A percentile compares a stretch with the other conserved stretches of the same genome.
Conservation (phyloP, 768 basidiomycete genomes). For the Suillus weaverae region DNA sequence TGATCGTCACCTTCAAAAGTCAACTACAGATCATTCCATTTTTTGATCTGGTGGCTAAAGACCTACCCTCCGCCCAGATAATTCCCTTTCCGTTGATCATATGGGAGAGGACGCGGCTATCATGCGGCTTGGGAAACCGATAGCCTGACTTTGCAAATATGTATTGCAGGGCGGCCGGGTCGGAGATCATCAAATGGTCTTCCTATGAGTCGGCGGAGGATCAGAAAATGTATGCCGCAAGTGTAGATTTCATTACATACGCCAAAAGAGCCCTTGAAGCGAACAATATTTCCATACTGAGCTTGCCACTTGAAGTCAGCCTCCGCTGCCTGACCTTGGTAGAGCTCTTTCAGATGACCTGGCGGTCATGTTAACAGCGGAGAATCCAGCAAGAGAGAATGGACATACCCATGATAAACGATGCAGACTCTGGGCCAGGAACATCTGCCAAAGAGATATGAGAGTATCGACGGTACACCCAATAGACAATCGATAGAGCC, state of each 20-base stretch:
- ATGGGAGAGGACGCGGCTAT: slow-evolving; percentile 20
- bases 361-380: slow-evolving; percentile 22
- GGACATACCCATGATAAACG: slow-evolving; percentile 20
- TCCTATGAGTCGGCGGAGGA: slow-evolving; percentile 29
- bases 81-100: slow-evolving; percentile 35
- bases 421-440: slow-evolving; percentile 22
- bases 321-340: slow-evolving; percentile 26
- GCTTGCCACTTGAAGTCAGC: slow-evolving; percentile 32
- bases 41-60: slow-evolving; percentile 14
- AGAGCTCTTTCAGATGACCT: slow-evolving; percentile 33
- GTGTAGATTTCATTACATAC: slow-evolving; percentile 13
- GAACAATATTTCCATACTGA: slow-evolving; percentile 29
- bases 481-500: slow-evolving; percentile 12
- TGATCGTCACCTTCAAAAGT: slow-evolving; percentile 40
- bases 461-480: slow-evolving; percentile 4
- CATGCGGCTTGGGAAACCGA: slow-evolving; percentile 38
- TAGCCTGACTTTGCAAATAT: slow-evolving; percentile 46
- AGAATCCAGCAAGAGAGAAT: neutral
- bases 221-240: slow-evolving; percentile 8
- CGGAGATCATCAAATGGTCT: slow-evolving; percentile 45
- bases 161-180: slow-evolving; percentile 44
- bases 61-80: slow-evolving; percentile 42
- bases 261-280: slow-evolving; percentile 29
- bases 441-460: slow-evolving; percentile 17
- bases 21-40: neutral